Evolutionary conservation across 2,329 filamentous ascomycete species (phyloP).

Genomic region (Neofusicoccum parvum): DNA sequence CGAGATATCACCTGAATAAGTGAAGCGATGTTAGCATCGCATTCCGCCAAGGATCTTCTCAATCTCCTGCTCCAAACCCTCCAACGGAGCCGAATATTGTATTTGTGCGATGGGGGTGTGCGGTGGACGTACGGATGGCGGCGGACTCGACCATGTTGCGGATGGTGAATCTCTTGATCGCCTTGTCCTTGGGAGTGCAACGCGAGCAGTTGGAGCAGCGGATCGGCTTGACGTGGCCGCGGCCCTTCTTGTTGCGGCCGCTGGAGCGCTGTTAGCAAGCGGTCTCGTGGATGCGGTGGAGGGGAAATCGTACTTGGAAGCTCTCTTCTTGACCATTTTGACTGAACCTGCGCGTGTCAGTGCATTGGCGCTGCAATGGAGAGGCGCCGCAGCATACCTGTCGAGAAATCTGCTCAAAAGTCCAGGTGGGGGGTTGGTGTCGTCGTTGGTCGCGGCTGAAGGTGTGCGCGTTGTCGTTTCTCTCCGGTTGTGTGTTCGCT

Average conservation of each 20-base stretch:
- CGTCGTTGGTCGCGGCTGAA: slow-evolving; percentile 3
- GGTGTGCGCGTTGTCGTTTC: background rate
- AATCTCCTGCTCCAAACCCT: slow-evolving; percentile 17
- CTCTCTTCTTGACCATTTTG: slow-evolving; percentile 76
- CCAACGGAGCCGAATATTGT: slow-evolving; percentile 5
- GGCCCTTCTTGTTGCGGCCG: slow-evolving; percentile 99
- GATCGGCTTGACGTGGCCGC: slow-evolving; percentile 99
- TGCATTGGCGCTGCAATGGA: slow-evolving; percentile 19
- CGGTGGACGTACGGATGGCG: slow-evolving; percentile 84
- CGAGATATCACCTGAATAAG: slow-evolving; percentile 89
- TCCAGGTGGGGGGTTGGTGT: background rate
- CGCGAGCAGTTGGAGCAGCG: slow-evolving; percentile 83
- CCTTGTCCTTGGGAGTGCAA: slow-evolving; percentile 98
- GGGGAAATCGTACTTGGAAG: slow-evolving; percentile 64
- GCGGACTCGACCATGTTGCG: slow-evolving; percentile 99
- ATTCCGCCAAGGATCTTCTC: slow-evolving; percentile 27
- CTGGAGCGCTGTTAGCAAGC: slow-evolving; percentile 53
- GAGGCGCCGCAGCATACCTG: background rate
- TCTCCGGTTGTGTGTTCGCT: background rate
- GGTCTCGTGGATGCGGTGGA: background rate
- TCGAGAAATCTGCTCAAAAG: slow-evolving; percentile 12
- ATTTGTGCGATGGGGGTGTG: background rate
- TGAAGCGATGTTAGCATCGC: slow-evolving; percentile 17
- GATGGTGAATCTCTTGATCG: slow-evolving; percentile 99
- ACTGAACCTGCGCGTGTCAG: slow-evolving; percentile 48